Base-by-base conservation (phyloP, 345 rosid species). In the Salix viminalis region DNA sequence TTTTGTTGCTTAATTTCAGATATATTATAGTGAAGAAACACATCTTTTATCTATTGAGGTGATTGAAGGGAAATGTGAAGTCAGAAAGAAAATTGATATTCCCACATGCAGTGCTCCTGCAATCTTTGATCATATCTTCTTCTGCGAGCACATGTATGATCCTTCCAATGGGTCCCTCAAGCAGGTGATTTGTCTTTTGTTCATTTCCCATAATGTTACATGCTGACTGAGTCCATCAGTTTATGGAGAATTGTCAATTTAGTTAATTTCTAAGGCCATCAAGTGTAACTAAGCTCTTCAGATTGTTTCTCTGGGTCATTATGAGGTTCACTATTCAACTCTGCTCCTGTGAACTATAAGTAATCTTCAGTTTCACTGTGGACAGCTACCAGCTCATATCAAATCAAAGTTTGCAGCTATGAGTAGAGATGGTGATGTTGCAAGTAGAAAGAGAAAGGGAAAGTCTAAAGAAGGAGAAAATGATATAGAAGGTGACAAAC, bases 51-150 rank as follows among this genome's bases (percentile, higher is more conserved):
- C 79, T 34, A 81, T 86, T 42, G 87, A 60, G 71, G 75, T 73
- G 65, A 68, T 95, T 69, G 83, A 87, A 84, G 97, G 99, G 41
- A 95, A 90, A 79, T 95, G 97, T 82, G 94, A 93, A 82, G 93
- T 92, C 66, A 89, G 91, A 83, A 92, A 83, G 90, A 95, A 88
- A 79, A 77, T 15, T 69, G 92, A 93, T 75, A 44, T 95, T 82
- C 91, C 92, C 1, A 60, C 83, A 42, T 56, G 68, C 78, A 79
- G 69, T 71, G 78, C 77, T 71, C 86, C 87, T 74, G 84, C 84
- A 46, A 84, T 89, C 72, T 88, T 81, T 84, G 87, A 91, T 56
- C 90, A 93, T 66, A 81, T 88, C n/a, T 95, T 95, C 90, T 93
- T 88, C 75, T 95, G 99, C 73, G 97, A 95, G 72, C 86, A 77